Conservation (phyloP, 2,329 filamentous ascomycete species). For the Trichoderma sp. region DNA sequence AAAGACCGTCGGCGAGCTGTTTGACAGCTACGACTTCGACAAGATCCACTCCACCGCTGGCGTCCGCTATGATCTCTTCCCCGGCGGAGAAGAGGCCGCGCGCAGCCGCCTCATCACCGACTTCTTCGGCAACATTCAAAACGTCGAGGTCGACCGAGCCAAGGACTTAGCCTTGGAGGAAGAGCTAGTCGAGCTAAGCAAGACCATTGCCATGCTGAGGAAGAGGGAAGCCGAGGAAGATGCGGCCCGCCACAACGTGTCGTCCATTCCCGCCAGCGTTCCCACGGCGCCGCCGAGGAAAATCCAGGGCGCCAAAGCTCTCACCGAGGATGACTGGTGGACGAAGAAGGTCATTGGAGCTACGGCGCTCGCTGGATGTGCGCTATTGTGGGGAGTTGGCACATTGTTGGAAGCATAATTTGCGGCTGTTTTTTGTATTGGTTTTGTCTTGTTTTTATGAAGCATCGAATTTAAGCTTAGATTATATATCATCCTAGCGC, state of each 20-base stretch:
- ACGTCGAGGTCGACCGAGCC: conserved; percentile 78
- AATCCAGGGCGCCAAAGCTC: conserved; percentile 50
- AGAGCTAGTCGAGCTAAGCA: conserved; percentile 74
- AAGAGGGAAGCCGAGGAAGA: conserved; percentile 48
- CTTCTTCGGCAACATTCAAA: conserved; percentile 98
- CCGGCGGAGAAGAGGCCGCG: conserved; percentile 73
- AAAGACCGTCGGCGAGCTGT: conserved; percentile 87
- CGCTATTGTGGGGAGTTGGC: conserved; percentile 56
- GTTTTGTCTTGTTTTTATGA: not conserved
- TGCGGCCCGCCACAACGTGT: conserved; percentile 29
- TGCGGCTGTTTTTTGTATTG: not conserved
- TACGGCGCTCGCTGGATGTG: conserved; percentile 60
- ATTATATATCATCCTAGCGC: not conserved
- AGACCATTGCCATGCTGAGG: conserved; percentile 57
- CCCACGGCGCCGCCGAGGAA: conserved; percentile 32
- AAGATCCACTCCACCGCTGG: conserved; percentile 95
- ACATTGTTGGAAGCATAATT: conserved; percentile 46
- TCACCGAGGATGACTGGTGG: conserved; percentile 67
- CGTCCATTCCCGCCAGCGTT: conserved; percentile 30
- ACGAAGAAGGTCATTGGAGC: conserved; percentile 63
- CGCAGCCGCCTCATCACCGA: conserved; percentile 84
- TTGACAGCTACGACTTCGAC: conserved; percentile 90
- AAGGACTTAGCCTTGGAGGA: conserved; percentile 61
- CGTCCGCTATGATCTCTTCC: conserved; percentile 92
- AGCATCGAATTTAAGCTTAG: not conserved